phyloP scores from a whole-genome alignment of 1,284 basidiomycete genomes.

The Trichosporon faecale region DNA sequence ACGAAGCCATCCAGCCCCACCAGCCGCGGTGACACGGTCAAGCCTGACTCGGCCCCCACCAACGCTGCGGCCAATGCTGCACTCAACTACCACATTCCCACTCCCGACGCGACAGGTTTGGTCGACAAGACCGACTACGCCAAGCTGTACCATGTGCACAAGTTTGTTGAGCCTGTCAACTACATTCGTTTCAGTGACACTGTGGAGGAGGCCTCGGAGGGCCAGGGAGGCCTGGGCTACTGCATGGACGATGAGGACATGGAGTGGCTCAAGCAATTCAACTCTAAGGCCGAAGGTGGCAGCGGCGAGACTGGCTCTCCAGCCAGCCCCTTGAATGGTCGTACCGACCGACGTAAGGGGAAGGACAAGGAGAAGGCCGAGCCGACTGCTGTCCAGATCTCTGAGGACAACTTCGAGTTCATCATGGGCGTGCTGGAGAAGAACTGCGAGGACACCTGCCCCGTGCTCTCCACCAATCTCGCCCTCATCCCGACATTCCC shows the following conservation, averaged over 20 bases:
- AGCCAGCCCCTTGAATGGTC: constrained; percentile 35
- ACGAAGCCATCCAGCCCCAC: constrained; percentile 33
- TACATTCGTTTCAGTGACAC: constrained; percentile 85
- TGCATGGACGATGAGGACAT: constrained; percentile 96
- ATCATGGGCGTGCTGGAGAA: constrained; percentile 94
- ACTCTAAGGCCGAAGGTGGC: constrained; percentile 81
- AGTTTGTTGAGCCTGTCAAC: constrained; percentile 72
- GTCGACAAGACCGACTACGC: constrained; percentile 63
- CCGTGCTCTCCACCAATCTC: constrained; percentile 76
- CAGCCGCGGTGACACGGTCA: constrained; percentile 23
- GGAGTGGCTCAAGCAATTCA: constrained; percentile 89
- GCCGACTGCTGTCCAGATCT: constrained; percentile 56
- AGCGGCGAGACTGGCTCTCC: constrained; percentile 58
- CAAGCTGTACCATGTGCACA: constrained; percentile 65
- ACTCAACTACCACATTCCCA: constrained; percentile 76
- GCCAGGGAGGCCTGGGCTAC: constrained; percentile 59
- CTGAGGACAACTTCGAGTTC: constrained; percentile 89
- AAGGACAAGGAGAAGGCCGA: constrained; percentile 57
- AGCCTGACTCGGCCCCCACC: constrained; percentile 23
- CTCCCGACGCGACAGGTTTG: constrained; percentile 80
- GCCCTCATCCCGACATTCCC: constrained; percentile 66
- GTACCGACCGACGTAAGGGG: constrained; percentile 50
- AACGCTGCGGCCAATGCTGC: constrained; percentile 24
- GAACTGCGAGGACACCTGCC: constrained; percentile 80
- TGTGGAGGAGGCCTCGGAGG: constrained; percentile 66